These are phyloP conservation scores for Croton laevigatus DNA, from an alignment of 441 rosid species.

Conservation along the genomic window DNA sequence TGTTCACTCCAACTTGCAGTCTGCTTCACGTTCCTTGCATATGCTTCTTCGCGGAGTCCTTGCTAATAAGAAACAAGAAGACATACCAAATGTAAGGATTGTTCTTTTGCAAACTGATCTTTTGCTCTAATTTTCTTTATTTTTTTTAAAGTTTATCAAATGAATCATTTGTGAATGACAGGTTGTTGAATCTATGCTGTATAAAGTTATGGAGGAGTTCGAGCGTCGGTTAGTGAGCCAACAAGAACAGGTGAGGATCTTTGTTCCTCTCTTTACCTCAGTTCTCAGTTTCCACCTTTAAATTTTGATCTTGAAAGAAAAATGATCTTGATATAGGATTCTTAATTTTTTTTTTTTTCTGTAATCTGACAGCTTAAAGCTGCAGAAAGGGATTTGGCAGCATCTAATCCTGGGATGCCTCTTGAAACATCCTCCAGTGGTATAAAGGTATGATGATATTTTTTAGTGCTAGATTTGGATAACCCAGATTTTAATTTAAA, in stretches of 20 bases:
- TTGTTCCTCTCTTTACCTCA: not conserved
- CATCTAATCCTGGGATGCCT: constrained; percentile 25
- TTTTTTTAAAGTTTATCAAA: not conserved
- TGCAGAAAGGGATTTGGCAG: constrained; percentile 35
- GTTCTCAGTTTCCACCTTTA: not conserved
- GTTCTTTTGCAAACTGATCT: not conserved
- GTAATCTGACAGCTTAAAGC: constrained; percentile 43
- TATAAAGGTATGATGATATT: constrained; percentile 29
- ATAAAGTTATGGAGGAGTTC: constrained; percentile 76
- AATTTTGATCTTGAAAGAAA: not conserved
- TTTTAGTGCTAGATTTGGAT: not conserved
- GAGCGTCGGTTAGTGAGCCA: constrained; percentile 68
- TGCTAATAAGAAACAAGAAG: constrained; percentile 69
- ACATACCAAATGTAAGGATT: constrained; percentile 66
- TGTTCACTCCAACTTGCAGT: constrained; percentile 40
- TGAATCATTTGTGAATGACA: constrained; percentile 28
- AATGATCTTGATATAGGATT: too few relatives aligned
- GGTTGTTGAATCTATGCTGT: constrained; percentile 88
- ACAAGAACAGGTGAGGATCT: constrained; percentile 50
- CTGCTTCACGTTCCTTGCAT: constrained; percentile 45
- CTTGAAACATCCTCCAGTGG: constrained; percentile 34
- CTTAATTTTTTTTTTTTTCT: constrained; percentile 14
- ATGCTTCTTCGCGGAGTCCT: constrained; percentile 61
- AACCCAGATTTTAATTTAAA: constrained; percentile 10
- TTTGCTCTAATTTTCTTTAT: constrained; percentile 22